Evolutionary conservation across 1,284 basidiomycete genomes (phyloP).

Genomic region (Ceratobasidium sp.): DNA sequence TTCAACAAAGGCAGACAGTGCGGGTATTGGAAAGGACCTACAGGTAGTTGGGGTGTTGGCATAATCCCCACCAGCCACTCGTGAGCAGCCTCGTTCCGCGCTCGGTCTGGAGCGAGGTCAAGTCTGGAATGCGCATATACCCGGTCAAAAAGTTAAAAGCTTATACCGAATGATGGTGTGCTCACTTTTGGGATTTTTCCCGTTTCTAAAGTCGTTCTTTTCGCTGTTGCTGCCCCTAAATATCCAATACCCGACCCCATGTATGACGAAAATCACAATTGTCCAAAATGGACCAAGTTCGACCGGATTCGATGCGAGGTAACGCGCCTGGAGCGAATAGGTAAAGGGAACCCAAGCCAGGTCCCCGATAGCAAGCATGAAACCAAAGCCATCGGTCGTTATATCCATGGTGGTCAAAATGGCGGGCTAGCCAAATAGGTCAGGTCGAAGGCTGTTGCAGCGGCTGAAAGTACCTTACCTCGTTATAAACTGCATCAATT

Average conservation of each 20-base stretch:
- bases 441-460: not conserved
- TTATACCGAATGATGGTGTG: too few relatives aligned
- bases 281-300: constrained; percentile 78
- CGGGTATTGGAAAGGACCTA: constrained; percentile 60
- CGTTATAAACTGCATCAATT: constrained; percentile 86
- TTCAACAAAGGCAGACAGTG: constrained; percentile 2
- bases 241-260: constrained; percentile 88
- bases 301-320: constrained; percentile 87
- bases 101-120: constrained; percentile 85
- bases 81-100: constrained; percentile 91
- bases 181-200: constrained; percentile 88
- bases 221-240: constrained; percentile 91
- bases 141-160: too few relatives aligned
- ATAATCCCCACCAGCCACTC: constrained; percentile 97
- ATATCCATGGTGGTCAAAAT: constrained; percentile 98
- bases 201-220: constrained; percentile 96
- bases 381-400: constrained; percentile 97
- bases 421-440: constrained; percentile 58
- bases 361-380: constrained; percentile 97
- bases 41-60: constrained; percentile 94
- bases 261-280: constrained; percentile 71
- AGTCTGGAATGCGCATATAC: constrained; percentile 64
- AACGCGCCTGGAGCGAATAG: constrained; percentile 94
- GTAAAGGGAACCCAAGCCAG: constrained; percentile 95
- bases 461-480: constrained; percentile 67